These are phyloP conservation scores for Astrephomene gubernaculifera DNA, from an alignment of 139 green algal species.

Conservation along the genomic window DNA sequence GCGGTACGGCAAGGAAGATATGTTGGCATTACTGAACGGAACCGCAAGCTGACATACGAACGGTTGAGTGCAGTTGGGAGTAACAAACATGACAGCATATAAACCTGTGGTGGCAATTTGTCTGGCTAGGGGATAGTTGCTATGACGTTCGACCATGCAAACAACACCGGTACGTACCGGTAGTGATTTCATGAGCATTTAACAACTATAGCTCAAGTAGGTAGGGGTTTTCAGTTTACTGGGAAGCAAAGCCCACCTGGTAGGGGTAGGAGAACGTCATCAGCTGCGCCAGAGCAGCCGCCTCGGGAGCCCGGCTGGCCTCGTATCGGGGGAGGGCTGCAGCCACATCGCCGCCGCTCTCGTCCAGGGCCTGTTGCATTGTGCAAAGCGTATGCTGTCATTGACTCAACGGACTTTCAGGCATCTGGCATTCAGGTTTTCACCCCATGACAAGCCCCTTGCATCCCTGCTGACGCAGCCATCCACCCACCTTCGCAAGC, in stretches of 20 bases:
- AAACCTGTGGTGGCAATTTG: neutral
- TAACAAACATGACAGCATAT: too few species aligned
- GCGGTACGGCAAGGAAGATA: neutral
- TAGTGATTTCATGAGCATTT: neutral
- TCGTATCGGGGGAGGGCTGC: constrained; percentile 21
- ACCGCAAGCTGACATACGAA: neutral
- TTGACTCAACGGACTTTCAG: too few species aligned
- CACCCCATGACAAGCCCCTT: too few species aligned
- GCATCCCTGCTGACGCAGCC: too few species aligned
- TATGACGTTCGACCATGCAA: too few species aligned
- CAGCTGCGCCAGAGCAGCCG: constrained; percentile 36
- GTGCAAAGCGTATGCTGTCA: too few species aligned
- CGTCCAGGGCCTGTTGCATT: constrained; percentile 27
- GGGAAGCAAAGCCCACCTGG: too few species aligned
- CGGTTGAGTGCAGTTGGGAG: neutral
- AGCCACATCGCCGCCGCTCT: neutral
- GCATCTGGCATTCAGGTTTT: too few species aligned
- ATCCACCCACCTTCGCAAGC: constrained; percentile 17
- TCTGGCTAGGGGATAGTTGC: too few species aligned
- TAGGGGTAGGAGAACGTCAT: constrained; percentile 46
- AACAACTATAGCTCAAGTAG: too few species aligned
- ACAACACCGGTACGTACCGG: neutral
- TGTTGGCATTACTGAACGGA: neutral
- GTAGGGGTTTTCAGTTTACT: too few species aligned
- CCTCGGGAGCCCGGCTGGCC: neutral